phyloP scores from a whole-genome alignment of 441 rosid species.

The Corymbia citriodora region DNA sequence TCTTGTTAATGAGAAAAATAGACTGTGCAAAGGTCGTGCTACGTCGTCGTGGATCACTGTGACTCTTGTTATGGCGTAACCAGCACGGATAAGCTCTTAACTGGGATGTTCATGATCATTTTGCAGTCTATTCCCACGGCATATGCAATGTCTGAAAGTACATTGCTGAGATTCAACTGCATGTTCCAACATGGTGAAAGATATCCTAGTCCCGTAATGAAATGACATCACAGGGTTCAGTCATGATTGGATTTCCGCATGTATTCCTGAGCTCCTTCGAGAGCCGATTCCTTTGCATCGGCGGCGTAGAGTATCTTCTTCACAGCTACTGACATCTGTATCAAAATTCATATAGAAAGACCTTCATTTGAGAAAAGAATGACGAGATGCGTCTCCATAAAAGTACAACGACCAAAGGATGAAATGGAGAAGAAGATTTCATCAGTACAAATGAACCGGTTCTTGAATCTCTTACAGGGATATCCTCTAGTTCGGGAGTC shows the following conservation, averaged over 20 bases:
- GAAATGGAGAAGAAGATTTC: not conserved
- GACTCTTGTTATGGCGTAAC: not conserved
- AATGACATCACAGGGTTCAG: not conserved
- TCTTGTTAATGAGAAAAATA: not conserved
- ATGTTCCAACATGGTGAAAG: not conserved
- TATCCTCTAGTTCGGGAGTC: constrained; percentile 53
- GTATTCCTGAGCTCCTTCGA: constrained; percentile 79
- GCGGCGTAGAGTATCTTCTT: constrained; percentile 88
- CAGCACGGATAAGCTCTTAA: not conserved
- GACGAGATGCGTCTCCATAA: not conserved
- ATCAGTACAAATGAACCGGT: not conserved
- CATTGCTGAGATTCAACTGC: not conserved
- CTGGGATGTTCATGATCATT: not conserved
- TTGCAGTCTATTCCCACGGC: not conserved
- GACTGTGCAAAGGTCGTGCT: not conserved
- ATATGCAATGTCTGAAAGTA: not conserved
- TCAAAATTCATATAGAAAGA: not conserved
- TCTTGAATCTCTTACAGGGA: constrained; percentile 43
- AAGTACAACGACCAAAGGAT: not conserved
- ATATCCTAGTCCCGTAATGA: not conserved
- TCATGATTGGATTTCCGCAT: constrained; percentile 5
- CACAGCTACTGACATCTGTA: constrained; percentile 74
- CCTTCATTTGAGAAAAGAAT: not conserved
- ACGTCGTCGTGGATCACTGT: not conserved
- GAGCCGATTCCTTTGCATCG: constrained; percentile 72